Evolutionary conservation across 768 basidiomycete species (phyloP).

Genomic region (Phylloporus sp.): DNA sequence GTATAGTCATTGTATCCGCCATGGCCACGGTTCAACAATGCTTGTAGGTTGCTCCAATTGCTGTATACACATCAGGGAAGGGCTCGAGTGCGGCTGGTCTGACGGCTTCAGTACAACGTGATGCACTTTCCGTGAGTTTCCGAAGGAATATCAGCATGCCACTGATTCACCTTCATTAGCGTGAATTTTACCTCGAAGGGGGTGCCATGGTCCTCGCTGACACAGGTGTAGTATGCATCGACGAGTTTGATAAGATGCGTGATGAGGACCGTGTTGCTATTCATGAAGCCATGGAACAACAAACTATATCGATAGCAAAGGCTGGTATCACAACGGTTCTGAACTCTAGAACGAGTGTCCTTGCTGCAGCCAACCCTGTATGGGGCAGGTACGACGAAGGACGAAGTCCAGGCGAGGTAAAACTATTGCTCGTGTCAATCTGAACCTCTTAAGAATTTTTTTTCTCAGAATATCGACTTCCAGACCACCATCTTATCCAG

Average conservation of each 20-base stretch:
- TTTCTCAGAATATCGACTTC: slow-evolving; percentile 81
- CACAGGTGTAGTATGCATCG: slow-evolving; percentile 97
- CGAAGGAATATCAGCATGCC: not conserved
- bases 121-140: slow-evolving; percentile 74
- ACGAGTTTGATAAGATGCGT: slow-evolving; percentile 99
- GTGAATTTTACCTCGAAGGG: slow-evolving; percentile 98
- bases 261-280: slow-evolving; percentile 99
- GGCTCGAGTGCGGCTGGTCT: slow-evolving; percentile 98
- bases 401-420: slow-evolving; percentile 88
- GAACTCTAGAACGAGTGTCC: slow-evolving; percentile 92
- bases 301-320: slow-evolving; percentile 98
- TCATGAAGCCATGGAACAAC: slow-evolving; percentile 99
- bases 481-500: slow-evolving; percentile 97
- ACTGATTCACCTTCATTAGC: slow-evolving; percentile 41
- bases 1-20: slow-evolving; percentile 30
- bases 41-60: slow-evolving; percentile 86
- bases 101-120: slow-evolving; percentile 95
- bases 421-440: slow-evolving; percentile 4
- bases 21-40: slow-evolving; percentile 1
- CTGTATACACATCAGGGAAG: slow-evolving; percentile 98
- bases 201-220: slow-evolving; percentile 99
- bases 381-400: slow-evolving; percentile 98
- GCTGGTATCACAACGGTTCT: slow-evolving; percentile 98
- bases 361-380: slow-evolving; percentile 97
- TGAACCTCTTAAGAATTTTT: not conserved